phyloP scores from a whole-genome alignment of 2,329 filamentous ascomycete species.

The Calonectria pseudoreteaudii region DNA sequence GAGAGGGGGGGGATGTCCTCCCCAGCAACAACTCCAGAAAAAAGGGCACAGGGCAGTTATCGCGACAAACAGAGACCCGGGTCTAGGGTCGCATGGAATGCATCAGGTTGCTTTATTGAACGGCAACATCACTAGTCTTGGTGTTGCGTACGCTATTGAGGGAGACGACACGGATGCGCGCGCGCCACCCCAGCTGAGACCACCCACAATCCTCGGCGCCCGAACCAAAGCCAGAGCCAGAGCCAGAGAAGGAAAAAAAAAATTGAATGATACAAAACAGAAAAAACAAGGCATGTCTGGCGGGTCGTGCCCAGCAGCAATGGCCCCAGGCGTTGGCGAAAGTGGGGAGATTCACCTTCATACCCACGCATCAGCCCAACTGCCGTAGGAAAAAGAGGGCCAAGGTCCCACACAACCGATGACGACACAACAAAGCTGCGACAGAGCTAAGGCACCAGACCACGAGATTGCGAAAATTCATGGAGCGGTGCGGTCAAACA shows the following conservation, averaged over 20 bases:
- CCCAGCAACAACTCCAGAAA: neutral
- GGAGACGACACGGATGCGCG: neutral
- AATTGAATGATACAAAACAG: slow-evolving; percentile 1
- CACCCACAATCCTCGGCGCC: neutral
- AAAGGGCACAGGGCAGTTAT: neutral
- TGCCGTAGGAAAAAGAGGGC: neutral
- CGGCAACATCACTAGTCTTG: neutral
- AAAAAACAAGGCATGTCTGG: neutral
- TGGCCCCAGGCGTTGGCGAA: neutral
- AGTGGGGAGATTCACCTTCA: neutral
- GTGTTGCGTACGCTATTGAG: neutral
- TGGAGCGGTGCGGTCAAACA: neutral
- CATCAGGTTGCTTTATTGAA: neutral
- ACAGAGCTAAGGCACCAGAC: neutral
- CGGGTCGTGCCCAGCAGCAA: slow-evolving; percentile 3
- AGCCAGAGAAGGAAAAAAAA: neutral
- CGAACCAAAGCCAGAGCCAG: neutral
- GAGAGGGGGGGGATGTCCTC: neutral
- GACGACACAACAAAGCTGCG: slow-evolving; percentile 12
- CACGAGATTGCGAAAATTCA: slow-evolving; percentile 1
- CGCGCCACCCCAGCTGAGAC: neutral
- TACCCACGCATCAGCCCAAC: neutral
- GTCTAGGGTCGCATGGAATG: neutral
- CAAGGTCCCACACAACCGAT: neutral
- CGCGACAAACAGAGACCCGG: neutral